Evolutionary conservation across 1,284 basidiomycete species (phyloP).

Genomic region (Sporisorium exsertum): DNA sequence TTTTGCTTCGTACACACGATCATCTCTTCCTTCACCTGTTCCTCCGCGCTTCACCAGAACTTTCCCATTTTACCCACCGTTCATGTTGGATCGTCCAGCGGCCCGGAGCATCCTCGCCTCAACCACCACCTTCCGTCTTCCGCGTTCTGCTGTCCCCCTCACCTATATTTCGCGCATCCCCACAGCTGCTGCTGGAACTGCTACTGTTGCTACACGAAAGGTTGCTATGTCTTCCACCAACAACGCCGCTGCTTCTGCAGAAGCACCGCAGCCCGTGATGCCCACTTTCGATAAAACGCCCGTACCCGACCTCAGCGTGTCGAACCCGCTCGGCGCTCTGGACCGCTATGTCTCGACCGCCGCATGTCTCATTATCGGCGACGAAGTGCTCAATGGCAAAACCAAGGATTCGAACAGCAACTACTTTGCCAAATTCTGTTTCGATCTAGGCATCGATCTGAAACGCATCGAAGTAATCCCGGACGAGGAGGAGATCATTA

Average conservation of each 20-base stretch:
- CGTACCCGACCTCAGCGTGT: slow-evolving; percentile 21
- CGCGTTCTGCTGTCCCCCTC: not conserved
- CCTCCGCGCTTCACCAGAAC: not conserved
- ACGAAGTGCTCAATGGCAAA: slow-evolving; percentile 76
- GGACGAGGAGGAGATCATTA: slow-evolving; percentile 87
- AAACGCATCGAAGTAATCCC: slow-evolving; percentile 86
- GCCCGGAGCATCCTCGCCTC: not conserved
- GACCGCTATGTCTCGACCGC: slow-evolving; percentile 55
- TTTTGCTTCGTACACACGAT: not conserved
- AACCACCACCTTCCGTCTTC: too few species aligned
- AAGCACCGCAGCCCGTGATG: slow-evolving; percentile 20
- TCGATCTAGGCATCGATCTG: slow-evolving; percentile 64
- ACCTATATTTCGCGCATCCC: not conserved
- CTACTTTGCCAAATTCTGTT: slow-evolving; percentile 70
- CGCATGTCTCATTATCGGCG: slow-evolving; percentile 73
- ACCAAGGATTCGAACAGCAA: slow-evolving; percentile 85
- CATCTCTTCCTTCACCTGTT: not conserved
- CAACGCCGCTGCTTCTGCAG: not conserved
- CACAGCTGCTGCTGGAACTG: too few species aligned
- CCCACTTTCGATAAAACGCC: slow-evolving; percentile 51
- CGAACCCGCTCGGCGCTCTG: slow-evolving; percentile 49
- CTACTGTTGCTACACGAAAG: not conserved
- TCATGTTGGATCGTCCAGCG: slow-evolving; percentile 13
- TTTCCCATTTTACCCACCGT: slow-evolving; percentile 1
- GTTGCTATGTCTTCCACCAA: slow-evolving; percentile 11